Base-by-base conservation (phyloP, 225 moss, liverwort and hornwort genomes). In the Physcomitrium patens region DNA sequence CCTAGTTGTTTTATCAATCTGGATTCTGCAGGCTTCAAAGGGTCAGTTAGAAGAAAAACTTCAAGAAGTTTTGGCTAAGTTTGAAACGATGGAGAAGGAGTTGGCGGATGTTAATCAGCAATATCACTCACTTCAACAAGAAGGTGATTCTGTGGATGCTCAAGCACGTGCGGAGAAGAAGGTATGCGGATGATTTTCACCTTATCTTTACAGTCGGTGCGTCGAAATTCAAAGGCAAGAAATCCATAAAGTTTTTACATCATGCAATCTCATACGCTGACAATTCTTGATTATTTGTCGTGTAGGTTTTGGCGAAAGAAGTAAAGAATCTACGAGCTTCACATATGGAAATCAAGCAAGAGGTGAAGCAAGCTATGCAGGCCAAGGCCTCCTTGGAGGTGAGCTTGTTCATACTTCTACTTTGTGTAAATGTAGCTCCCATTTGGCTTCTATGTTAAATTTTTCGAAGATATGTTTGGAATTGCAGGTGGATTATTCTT, bases 101-200 rank as follows among this genome's bases (percentile, higher is more conserved):
- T 67, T 86, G 37, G 71, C 77, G 42, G 93, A 89, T 57, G 59
- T 87, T 51, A 83, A 70, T 73, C 87, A 89, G 69, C 81, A 78
- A 45, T 67, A 87, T 77, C 65, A 71, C 64, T 83, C 86, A 70
- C 75, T 95, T 70, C 93, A 92, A 77, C 85, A 85, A 79, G 91
- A 90, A 75, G 77, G 85, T 73, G 93, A 95, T 67, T 77, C 78
- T 60, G 77, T 90, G 74, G 90, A 90, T 84, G 89, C 93, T 68
- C 89, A 90, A 78, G 79, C 91, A 50, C 85, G 89, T 65, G 85
- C 91, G 72, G 90, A 99, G 71, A 94, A 87, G 70, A 99, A 99
- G 81, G 94, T 88, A 85, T 14, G 46, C 43, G 8, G 65, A 60
- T 63, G 67, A 14, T 72, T 45, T 28, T 43, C 24, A 68, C 19